Evolutionary conservation across 768 basidiomycete species (phyloP).

Genomic region (Trametes gibbosa): DNA sequence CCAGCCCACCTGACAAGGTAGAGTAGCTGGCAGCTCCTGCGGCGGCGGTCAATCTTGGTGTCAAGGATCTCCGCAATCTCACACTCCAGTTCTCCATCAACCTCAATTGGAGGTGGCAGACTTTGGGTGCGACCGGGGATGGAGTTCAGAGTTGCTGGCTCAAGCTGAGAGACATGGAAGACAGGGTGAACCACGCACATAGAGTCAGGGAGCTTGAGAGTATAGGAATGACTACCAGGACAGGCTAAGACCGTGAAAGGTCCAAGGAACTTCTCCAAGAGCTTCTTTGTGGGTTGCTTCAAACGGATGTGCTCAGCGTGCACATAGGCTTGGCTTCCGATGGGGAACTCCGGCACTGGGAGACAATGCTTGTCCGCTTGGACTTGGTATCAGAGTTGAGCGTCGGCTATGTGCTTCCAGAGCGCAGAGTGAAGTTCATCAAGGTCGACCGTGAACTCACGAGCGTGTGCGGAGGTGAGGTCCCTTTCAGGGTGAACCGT

Average conservation of each 20-base stretch:
- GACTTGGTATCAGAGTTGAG: not conserved
- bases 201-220: constrained; percentile 21
- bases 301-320: too few relatives aligned
- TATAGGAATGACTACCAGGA: too few relatives aligned
- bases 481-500: too few relatives aligned
- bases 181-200: constrained; percentile 23
- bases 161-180: constrained; percentile 24
- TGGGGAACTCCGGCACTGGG: too few relatives aligned
- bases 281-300: not conserved
- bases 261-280: too few relatives aligned
- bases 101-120: constrained; percentile 5
- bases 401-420: constrained; percentile 9
- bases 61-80: constrained; percentile 17
- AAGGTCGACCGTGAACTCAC: constrained; percentile 18
- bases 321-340: too few relatives aligned
- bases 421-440: constrained; percentile 19
- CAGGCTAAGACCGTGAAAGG: constrained; percentile 1
- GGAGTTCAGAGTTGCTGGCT: constrained; percentile 15
- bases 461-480: constrained; percentile 17
- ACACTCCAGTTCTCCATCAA: constrained; percentile 12
- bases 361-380: too few relatives aligned
- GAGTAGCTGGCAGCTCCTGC: not conserved
- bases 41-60: constrained; percentile 8
- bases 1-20: not conserved
- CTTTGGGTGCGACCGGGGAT: constrained; percentile 11